Evolutionary conservation across 2,329 filamentous ascomycete genomes (phyloP).

Genomic region (Claviceps citrina): DNA sequence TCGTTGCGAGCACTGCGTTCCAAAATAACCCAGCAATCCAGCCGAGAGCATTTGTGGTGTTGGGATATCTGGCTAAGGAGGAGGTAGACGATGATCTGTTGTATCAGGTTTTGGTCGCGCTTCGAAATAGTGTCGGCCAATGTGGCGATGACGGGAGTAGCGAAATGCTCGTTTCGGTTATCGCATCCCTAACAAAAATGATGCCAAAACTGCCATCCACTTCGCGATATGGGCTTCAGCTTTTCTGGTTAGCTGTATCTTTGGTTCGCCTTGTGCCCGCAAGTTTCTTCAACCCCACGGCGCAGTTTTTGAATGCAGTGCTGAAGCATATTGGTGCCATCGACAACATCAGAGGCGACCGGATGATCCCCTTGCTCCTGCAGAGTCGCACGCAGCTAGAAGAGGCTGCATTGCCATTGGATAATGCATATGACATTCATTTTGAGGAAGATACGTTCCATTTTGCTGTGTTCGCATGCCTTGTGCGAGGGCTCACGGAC

Average conservation of each 20-base stretch:
- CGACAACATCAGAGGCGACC: conserved; percentile 41
- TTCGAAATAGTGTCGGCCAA: conserved; percentile 48
- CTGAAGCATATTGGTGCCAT: conserved; percentile 47
- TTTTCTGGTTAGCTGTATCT: conserved; percentile 57
- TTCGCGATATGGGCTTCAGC: conserved; percentile 51
- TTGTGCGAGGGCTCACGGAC: conserved; percentile 49
- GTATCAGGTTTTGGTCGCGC: conserved; percentile 54
- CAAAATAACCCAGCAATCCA: conserved; percentile 60
- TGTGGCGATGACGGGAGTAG: conserved; percentile 49
- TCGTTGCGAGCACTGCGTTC: conserved; percentile 57
- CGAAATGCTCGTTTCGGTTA: conserved; percentile 54
- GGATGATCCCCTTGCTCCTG: conserved; percentile 43
- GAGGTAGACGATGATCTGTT: conserved; percentile 57
- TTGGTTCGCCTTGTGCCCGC: conserved; percentile 48
- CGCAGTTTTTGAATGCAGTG: conserved; percentile 48
- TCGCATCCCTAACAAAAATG: conserved; percentile 54
- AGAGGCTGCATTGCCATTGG: conserved; percentile 44
- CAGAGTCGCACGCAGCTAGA: conserved; percentile 46
- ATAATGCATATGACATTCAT: conserved; percentile 50
- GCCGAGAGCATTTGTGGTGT: conserved; percentile 52
- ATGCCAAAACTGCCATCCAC: conserved; percentile 51
- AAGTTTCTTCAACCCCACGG: conserved; percentile 49
- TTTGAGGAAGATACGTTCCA: conserved; percentile 52
- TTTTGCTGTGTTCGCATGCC: conserved; percentile 48
- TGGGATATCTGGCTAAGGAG: conserved; percentile 56